Evolutionary conservation across 352 stramenopile species (phyloP).

Genomic region (Pilasporangium apinafurcum): DNA sequence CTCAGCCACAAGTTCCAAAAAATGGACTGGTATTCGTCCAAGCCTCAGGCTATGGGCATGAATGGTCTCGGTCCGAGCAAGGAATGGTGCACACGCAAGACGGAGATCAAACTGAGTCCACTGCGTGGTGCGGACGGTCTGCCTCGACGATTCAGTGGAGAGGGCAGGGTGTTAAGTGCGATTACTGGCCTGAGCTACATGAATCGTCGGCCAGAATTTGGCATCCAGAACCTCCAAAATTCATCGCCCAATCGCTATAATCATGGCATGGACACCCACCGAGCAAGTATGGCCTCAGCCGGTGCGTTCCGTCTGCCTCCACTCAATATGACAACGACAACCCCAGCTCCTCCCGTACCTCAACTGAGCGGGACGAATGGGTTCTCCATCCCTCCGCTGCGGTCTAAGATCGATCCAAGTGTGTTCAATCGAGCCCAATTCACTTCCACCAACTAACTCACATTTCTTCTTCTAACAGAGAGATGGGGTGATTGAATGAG

Average conservation of each 20-base stretch:
- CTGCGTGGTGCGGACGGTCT: constrained; percentile 29
- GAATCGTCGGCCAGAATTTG: too few relatives aligned
- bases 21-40: constrained; percentile 15
- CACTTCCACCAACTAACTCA: constrained; percentile 40
- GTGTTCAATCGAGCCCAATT: constrained; percentile 49
- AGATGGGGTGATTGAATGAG: too few relatives aligned
- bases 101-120: constrained; percentile 57
- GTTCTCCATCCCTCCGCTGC: constrained; percentile 65
- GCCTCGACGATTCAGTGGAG: constrained; percentile 17
- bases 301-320: constrained; percentile 46
- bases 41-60: too few relatives aligned
- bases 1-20: constrained; percentile 14
- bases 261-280: neutral
- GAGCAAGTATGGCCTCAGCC: constrained; percentile 4
- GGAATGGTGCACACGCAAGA: constrained; percentile 56
- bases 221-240: constrained; percentile 28
- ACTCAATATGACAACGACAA: constrained; percentile 57
- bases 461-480: too few relatives aligned
- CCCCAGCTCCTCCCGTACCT: too few relatives aligned
- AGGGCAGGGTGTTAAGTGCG: constrained; percentile 36
- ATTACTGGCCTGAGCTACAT: constrained; percentile 43
- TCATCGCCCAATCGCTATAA: constrained; percentile 7
- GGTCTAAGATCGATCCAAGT: constrained; percentile 72
- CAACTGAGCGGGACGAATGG: constrained; percentile 11
- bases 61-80: constrained; percentile 20